Conservation (phyloP, 106 monocot genomes). For the Dactylorhiza incarnata region DNA sequence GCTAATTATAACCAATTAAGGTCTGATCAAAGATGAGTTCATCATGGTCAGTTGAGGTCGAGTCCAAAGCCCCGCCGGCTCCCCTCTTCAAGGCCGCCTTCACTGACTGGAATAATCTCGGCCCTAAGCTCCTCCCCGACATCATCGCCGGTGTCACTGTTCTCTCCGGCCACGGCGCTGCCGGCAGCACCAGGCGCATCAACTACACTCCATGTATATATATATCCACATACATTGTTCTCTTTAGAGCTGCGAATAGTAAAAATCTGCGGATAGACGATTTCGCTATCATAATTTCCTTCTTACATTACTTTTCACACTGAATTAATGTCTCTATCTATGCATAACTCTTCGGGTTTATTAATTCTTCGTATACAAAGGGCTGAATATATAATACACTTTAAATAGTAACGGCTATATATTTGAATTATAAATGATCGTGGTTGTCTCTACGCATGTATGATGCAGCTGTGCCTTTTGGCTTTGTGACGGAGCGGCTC, state of each 20-base stretch:
- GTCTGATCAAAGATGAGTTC: not conserved
- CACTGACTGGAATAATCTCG: slow-evolving; percentile 38
- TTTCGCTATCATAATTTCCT: too few species aligned
- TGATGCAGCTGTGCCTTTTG: slow-evolving; percentile 6
- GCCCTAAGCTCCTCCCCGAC: slow-evolving; percentile 31
- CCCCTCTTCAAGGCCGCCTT: slow-evolving; percentile 30
- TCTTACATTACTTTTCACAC: too few species aligned
- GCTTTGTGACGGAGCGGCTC: slow-evolving; percentile 10
- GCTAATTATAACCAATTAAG: too few species aligned
- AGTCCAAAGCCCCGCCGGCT: slow-evolving; percentile 23
- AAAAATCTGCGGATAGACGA: too few species aligned
- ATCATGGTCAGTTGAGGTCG: slow-evolving; percentile 14
- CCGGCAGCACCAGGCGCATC: slow-evolving; percentile 30
- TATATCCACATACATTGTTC: too few species aligned
- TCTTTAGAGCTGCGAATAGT: too few species aligned
- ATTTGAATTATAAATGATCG: not conserved
- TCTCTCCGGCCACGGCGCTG: slow-evolving; percentile 10
- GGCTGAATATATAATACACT: too few species aligned
- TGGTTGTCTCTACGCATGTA: not conserved
- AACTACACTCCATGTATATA: slow-evolving; percentile 36
- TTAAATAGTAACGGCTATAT: not conserved
- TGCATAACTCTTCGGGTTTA: too few species aligned
- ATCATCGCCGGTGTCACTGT: slow-evolving; percentile 8
- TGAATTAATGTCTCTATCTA: too few species aligned
- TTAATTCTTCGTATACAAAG: too few species aligned